A percentile compares a stretch with the other conserved stretches of the same genome.
phyloP scores from a whole-genome alignment of 768 basidiomycete genomes.

The Lentinula aciculospora region DNA sequence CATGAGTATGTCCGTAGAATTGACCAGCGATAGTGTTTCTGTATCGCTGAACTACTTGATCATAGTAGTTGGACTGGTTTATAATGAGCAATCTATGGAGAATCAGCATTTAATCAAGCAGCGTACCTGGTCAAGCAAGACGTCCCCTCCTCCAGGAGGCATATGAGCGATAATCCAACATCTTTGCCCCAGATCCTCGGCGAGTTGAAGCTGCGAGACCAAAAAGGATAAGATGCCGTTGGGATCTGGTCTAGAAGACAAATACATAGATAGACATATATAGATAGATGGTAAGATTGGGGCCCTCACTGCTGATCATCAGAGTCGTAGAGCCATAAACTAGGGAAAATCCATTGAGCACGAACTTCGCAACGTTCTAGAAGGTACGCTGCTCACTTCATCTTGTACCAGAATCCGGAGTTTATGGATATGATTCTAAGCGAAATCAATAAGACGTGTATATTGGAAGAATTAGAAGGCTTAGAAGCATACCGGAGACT shows the following conservation, averaged over 20 bases:
- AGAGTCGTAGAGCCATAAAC: constrained; percentile 59
- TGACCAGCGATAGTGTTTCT: constrained; percentile 29
- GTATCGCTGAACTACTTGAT: constrained; percentile 34
- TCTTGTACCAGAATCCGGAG: constrained; percentile 57
- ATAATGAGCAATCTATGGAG: background rate
- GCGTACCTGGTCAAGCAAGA: constrained; percentile 45
- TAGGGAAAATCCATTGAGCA: constrained; percentile 12
- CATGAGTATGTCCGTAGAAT: constrained; percentile 31
- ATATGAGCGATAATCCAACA: constrained; percentile 62
- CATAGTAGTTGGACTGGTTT: constrained; percentile 37
- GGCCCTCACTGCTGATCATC: constrained; percentile 35
- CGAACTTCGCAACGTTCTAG: background rate
- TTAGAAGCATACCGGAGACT: constrained; percentile 32
- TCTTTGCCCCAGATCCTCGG: constrained; percentile 54
- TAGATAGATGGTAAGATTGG: background rate
- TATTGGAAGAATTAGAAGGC: background rate
- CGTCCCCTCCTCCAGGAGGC: constrained; percentile 44
- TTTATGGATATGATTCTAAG: constrained; percentile 54
- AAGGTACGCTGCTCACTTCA: constrained; percentile 32
- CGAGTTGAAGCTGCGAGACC: constrained; percentile 46
- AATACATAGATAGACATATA: no score
- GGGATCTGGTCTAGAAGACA: constrained; percentile 39
- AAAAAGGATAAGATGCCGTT: constrained; percentile 55
- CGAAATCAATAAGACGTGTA: background rate
- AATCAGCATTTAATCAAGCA: background rate